Conservation (phyloP, 345 rosid species). For the Moricandia arvensis region DNA sequence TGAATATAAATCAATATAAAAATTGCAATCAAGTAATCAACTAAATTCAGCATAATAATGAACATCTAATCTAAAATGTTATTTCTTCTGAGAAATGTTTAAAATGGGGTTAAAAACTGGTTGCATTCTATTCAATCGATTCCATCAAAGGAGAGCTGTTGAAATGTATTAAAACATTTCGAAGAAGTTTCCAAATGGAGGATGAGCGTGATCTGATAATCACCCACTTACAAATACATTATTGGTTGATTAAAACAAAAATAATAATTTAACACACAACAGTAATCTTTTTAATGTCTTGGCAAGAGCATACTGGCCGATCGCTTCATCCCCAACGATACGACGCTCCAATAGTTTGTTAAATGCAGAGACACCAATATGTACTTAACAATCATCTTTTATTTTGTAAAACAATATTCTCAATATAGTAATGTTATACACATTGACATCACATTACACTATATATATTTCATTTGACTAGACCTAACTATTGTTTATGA, state of each 20-base stretch:
- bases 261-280: not conserved
- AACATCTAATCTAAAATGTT: not conserved
- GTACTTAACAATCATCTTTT: constrained; percentile 8
- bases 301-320: constrained; percentile 21
- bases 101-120: not conserved
- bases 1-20: not conserved
- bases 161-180: not conserved
- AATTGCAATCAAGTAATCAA: not conserved
- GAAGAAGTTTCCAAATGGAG: constrained; percentile 19
- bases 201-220: constrained; percentile 27
- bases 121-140: not conserved
- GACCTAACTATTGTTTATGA: constrained; percentile 4
- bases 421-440: not conserved
- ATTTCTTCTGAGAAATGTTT: not conserved
- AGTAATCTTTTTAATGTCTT: constrained; percentile 16
- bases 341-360: not conserved
- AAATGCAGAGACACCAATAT: constrained; percentile 17
- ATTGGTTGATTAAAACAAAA: constrained; percentile 10
- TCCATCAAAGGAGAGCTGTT: not conserved
- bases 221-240: constrained; percentile 21
- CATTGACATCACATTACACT: constrained; percentile 16
- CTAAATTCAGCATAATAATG: not conserved
- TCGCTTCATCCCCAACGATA: not conserved
- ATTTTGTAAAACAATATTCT: not conserved
- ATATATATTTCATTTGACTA: constrained; percentile 10